Evolutionary conservation across 352 stramenopile genomes (phyloP).

Genomic region (Discostella stelligera): DNA sequence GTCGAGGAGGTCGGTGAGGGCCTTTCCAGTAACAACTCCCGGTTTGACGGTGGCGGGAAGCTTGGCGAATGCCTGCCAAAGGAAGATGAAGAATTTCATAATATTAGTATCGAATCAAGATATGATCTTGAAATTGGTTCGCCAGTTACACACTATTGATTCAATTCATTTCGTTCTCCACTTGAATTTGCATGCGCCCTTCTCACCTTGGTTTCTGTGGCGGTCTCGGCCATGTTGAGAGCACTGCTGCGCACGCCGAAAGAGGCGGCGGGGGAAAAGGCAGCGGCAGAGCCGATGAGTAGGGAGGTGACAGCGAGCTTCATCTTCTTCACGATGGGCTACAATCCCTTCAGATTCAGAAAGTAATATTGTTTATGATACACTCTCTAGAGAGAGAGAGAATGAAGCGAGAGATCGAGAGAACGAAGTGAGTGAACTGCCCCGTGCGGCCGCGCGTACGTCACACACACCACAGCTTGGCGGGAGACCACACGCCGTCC

Average conservation of each 20-base stretch:
- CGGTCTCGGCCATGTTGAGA: constrained; percentile 59
- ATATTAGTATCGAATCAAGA: no score
- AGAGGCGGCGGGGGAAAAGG: constrained; percentile 48
- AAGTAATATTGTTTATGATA: no score
- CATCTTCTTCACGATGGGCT: no score
- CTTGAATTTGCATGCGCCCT: neutral
- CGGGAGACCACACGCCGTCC: no score
- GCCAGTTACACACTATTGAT: neutral
- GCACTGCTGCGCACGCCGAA: constrained; percentile 33
- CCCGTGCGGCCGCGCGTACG: no score
- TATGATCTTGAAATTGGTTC: neutral
- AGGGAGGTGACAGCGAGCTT: constrained; percentile 64
- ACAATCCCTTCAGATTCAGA: no score
- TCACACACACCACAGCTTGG: no score
- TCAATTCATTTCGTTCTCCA: neutral
- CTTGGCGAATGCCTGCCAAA: constrained; percentile 75
- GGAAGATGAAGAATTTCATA: no score
- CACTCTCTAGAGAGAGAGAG: no score
- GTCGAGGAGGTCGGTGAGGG: constrained; percentile 79
- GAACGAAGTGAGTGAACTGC: no score
- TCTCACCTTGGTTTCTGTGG: constrained; percentile 43
- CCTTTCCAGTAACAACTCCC: constrained; percentile 80
- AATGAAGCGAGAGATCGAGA: no score
- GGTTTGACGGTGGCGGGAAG: constrained; percentile 81
- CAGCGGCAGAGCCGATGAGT: constrained; percentile 49